Conservation (phyloP, 2,329 filamentous ascomycete species). For the Aspergillus sojae region DNA sequence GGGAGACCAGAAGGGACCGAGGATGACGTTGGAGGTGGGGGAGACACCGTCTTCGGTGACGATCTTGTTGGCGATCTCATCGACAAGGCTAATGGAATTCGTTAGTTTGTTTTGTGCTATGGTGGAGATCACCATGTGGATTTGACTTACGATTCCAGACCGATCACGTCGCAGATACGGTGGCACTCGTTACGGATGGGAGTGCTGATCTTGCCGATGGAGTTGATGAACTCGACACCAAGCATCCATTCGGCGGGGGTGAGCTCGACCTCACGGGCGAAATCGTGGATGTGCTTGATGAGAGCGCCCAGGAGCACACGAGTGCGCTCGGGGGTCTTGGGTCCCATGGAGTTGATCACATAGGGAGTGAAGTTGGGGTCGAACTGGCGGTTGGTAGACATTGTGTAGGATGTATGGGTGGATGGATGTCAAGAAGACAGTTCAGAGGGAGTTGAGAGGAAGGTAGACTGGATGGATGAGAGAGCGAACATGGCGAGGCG, state of each 20-base stretch:
- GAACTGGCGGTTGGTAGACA: slow-evolving; percentile 32
- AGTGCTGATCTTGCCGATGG: slow-evolving; percentile 69
- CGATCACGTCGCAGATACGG: slow-evolving; percentile 72
- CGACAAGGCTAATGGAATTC: slow-evolving; percentile 60
- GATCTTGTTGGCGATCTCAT: slow-evolving; percentile 74
- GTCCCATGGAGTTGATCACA: slow-evolving; percentile 73
- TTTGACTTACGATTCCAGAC: slow-evolving; percentile 61
- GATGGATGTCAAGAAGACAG: background rate
- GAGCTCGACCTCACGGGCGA: slow-evolving; percentile 75
- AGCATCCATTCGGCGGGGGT: slow-evolving; percentile 76
- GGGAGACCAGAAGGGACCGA: slow-evolving; percentile 78
- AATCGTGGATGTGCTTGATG: slow-evolving; percentile 76
- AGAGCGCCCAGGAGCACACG: slow-evolving; percentile 65
- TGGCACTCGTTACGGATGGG: slow-evolving; percentile 74
- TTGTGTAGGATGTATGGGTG: slow-evolving; percentile 9
- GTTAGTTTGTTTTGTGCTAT: slow-evolving; percentile 29
- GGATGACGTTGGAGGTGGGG: slow-evolving; percentile 74
- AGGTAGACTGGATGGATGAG: background rate
- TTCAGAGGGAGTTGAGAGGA: background rate
- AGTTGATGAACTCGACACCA: slow-evolving; percentile 75
- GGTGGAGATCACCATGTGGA: background rate
- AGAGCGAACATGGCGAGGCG: slow-evolving; percentile 11
- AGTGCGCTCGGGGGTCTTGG: slow-evolving; percentile 66
- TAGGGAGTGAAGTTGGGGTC: slow-evolving; percentile 76
- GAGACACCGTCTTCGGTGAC: slow-evolving; percentile 62